Percentiles rank a stretch among this genome's conserved stretches.
These are phyloP conservation scores for Saprolegnia diclina DNA, from an alignment of 352 stramenopile genomes.

Conservation along the genomic window DNA sequence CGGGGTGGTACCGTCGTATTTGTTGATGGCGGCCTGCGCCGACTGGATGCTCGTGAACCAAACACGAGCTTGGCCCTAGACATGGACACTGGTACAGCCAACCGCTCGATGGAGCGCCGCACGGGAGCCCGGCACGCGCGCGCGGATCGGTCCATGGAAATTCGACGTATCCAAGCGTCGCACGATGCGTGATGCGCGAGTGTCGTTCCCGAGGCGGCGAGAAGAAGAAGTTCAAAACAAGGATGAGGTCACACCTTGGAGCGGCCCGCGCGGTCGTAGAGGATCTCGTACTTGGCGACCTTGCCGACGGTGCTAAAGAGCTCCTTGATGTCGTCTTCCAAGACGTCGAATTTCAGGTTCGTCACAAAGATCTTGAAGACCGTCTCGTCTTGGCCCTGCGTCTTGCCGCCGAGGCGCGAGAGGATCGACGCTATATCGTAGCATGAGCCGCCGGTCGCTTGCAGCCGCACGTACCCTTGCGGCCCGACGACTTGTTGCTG, in stretches of 20 bases:
- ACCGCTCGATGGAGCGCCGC: not conserved
- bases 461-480: conserved; percentile 22
- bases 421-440: conserved; percentile 45
- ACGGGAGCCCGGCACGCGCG: conserved; percentile 6
- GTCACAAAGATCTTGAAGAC: conserved; percentile 77
- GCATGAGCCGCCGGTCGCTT: not conserved
- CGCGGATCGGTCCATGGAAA: not conserved
- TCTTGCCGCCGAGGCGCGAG: conserved; percentile 49
- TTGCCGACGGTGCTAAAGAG: conserved; percentile 73
- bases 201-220: not conserved
- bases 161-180: not conserved
- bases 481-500: conserved; percentile 9
- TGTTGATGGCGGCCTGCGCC: conserved; percentile 76
- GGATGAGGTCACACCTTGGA: conserved; percentile 39
- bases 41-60: conserved; percentile 64
- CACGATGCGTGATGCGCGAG: conserved; percentile 1
- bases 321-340: conserved; percentile 76
- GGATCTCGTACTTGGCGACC: conserved; percentile 71
- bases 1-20: conserved; percentile 56
- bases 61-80: conserved; percentile 57
- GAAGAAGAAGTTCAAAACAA: conserved; percentile 2
- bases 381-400: conserved; percentile 29
- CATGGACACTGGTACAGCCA: conserved; percentile 11
- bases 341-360: conserved; percentile 80
- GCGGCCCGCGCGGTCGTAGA: conserved; percentile 75